Evolutionary conservation across 2,329 filamentous ascomycete species (phyloP).

Genomic region (Diaporthe australafricana): DNA sequence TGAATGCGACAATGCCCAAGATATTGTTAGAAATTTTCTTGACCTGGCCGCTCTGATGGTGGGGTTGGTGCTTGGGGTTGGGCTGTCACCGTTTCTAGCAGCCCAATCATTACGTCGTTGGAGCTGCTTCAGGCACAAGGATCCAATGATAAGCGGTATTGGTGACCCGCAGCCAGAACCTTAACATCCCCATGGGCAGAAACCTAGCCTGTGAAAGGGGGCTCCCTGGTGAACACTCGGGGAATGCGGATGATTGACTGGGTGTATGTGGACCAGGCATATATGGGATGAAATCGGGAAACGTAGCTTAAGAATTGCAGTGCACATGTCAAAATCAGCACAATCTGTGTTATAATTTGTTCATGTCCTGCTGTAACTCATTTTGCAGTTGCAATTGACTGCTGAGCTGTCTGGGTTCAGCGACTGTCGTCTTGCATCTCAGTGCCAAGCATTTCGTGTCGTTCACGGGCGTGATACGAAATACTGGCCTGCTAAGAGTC

Average conservation of each 20-base stretch:
- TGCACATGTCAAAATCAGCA: no score
- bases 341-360: no score
- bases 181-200: constrained; percentile 17
- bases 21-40: constrained; percentile 16
- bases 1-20: background rate
- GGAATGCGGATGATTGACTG: background rate
- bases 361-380: background rate
- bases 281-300: background rate
- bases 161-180: background rate
- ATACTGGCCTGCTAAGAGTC: no score
- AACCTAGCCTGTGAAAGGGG: background rate
- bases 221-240: background rate
- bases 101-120: constrained; percentile 26
- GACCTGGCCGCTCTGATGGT: background rate
- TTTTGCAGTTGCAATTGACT: no score
- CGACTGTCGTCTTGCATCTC: background rate
- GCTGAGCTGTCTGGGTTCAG: no score
- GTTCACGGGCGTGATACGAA: no score
- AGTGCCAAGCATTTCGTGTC: background rate
- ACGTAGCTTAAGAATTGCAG: no score
- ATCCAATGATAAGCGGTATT: background rate
- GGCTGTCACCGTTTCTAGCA: constrained; percentile 3
- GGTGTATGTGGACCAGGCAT: no score
- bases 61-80: constrained; percentile 21
- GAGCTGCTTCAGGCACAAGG: background rate